Evolutionary conservation across 1,284 basidiomycete genomes (phyloP).

Genomic region (Kalmanozyma brasiliensis): DNA sequence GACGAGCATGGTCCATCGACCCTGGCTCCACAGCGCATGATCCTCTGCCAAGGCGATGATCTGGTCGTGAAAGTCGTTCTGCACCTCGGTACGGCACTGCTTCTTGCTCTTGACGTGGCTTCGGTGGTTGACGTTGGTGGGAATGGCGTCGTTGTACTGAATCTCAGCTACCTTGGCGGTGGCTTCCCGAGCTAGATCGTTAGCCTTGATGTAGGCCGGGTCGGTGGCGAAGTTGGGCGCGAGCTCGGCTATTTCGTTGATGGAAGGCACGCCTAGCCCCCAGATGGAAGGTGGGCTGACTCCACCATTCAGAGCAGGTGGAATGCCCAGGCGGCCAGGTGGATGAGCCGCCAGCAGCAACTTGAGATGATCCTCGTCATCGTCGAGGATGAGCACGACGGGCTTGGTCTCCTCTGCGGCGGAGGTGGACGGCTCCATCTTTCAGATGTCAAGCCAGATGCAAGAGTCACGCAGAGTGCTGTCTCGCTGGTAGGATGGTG

Average conservation of each 20-base stretch:
- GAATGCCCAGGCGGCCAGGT: constrained; percentile 12
- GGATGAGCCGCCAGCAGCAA: constrained; percentile 23
- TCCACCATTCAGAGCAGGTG: constrained; percentile 20
- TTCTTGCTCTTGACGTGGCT: constrained; percentile 22
- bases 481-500: too few relatives aligned
- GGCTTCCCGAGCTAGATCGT: constrained; percentile 1
- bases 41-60: constrained; percentile 19
- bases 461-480: too few relatives aligned
- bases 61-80: constrained; percentile 25
- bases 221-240: constrained; percentile 1
- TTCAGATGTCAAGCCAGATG: too few relatives aligned
- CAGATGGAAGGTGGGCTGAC: constrained; percentile 8
- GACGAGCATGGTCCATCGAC: constrained; percentile 33
- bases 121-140: constrained; percentile 8
- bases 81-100: constrained; percentile 27
- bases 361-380: constrained; percentile 1
- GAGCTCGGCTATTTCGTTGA: constrained; percentile 22
- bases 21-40: constrained; percentile 30
- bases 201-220: constrained; percentile 9
- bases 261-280: constrained; percentile 5
- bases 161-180: constrained; percentile 9
- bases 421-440: background rate
- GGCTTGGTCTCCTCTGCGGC: constrained; percentile 4
- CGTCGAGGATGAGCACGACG: constrained; percentile 13
- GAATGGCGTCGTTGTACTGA: constrained; percentile 21